A percentile compares a stretch with the other conserved stretches of the same genome.
phyloP scores from a whole-genome alignment of 805 yeast genomes.

The Yamadazyma tumulicola region DNA sequence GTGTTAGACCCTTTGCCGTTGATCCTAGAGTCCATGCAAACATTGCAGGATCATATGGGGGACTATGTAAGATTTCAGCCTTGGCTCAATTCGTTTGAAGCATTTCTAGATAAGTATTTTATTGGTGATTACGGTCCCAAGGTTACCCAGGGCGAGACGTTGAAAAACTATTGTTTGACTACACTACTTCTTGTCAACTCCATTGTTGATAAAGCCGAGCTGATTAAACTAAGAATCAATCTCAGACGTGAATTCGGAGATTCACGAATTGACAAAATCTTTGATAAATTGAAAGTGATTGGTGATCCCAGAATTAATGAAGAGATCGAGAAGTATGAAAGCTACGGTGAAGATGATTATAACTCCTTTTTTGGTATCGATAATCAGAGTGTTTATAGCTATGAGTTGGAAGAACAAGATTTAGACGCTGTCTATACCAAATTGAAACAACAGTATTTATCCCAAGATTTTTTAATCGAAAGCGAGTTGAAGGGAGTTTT shows the following conservation, averaged over 20 bases:
- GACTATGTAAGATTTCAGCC: slow-evolving; percentile 38
- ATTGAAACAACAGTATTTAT: slow-evolving; percentile 10
- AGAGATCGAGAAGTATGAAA: slow-evolving; percentile 37
- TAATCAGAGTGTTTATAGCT: slow-evolving; percentile 7
- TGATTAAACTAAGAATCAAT: slow-evolving; percentile 23
- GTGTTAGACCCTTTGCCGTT: slow-evolving; percentile 16
- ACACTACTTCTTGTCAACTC: slow-evolving; percentile 35
- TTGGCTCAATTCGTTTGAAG: slow-evolving; percentile 37
- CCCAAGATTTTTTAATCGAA: slow-evolving; percentile 7
- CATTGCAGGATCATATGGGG: slow-evolving; percentile 33
- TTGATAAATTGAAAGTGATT: slow-evolving; percentile 31
- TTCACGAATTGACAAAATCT: slow-evolving; percentile 30
- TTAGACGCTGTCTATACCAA: slow-evolving; percentile 10
- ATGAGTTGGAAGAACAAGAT: slow-evolving; percentile 10
- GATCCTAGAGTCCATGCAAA: slow-evolving; percentile 29
- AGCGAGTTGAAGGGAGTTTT: slow-evolving; percentile 21
- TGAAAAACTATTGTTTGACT: slow-evolving; percentile 32
- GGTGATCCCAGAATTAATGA: slow-evolving; percentile 29
- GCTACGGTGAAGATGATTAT: slow-evolving; percentile 38
- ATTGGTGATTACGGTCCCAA: slow-evolving; percentile 13
- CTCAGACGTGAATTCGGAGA: slow-evolving; percentile 36
- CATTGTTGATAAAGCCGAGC: slow-evolving; percentile 25
- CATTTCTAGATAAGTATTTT: slow-evolving; percentile 28
- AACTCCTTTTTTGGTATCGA: slow-evolving; percentile 13
- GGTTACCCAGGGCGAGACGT: slow-evolving; percentile 11